These are phyloP conservation scores for Colletotrichum salicis DNA, from an alignment of 2,329 filamentous ascomycete genomes.

Conservation along the genomic window DNA sequence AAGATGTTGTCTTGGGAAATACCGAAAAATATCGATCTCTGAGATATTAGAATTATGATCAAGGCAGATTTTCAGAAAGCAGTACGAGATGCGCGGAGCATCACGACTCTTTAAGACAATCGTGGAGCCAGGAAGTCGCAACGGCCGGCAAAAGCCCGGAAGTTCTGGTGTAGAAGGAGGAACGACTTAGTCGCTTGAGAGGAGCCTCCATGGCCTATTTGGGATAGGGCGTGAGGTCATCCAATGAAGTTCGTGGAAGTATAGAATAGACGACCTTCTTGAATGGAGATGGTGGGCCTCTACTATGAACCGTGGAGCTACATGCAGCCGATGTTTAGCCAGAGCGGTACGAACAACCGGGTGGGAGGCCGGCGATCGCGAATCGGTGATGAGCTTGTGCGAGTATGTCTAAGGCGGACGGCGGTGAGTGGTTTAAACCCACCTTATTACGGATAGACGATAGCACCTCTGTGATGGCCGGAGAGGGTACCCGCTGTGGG, in stretches of 20 bases:
- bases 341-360: not conserved
- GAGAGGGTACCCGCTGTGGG: not conserved
- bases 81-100: not conserved
- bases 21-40: not conserved
- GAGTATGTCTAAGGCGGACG: not conserved
- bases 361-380: not conserved
- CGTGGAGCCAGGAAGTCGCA: not conserved
- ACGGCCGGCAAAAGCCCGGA: not conserved
- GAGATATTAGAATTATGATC: not conserved
- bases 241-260: not conserved
- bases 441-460: not conserved
- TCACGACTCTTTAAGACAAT: not conserved
- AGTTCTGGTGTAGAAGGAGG: not conserved
- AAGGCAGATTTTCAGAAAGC: not conserved
- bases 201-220: not conserved
- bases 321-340: conserved; percentile 4
- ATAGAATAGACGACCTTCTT: not conserved
- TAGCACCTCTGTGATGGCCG: not conserved
- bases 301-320: not conserved
- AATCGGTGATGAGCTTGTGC: not conserved
- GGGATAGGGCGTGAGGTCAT: not conserved
- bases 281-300: not conserved
- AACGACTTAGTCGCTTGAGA: not conserved
- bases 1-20: not conserved
- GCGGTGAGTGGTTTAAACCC: not conserved